Conservation (phyloP, 805 yeast genomes). For the Kazachstania viticola region DNA sequence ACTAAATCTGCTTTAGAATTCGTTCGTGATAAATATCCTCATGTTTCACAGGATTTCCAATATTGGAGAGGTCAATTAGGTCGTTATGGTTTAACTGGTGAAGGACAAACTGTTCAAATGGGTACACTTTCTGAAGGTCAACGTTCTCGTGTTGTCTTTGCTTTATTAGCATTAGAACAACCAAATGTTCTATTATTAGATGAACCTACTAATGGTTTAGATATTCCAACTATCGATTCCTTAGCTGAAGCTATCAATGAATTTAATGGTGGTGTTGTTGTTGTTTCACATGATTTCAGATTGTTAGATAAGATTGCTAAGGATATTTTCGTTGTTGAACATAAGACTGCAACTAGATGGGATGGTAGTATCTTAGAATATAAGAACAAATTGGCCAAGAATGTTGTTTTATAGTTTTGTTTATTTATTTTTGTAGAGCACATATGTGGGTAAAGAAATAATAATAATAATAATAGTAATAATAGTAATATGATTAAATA, state of each 20-base stretch:
- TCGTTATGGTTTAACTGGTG: constrained; percentile 97
- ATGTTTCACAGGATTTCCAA: constrained; percentile 93
- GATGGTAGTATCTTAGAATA: constrained; percentile 82
- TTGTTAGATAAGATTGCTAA: constrained; percentile 93
- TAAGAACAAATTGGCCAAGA: constrained; percentile 88
- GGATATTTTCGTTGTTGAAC: constrained; percentile 92
- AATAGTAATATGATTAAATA: neutral
- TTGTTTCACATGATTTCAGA: constrained; percentile 98
- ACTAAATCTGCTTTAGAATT: constrained; percentile 93
- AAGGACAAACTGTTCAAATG: constrained; percentile 97
- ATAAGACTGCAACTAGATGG: constrained; percentile 95
- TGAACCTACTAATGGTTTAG: constrained; percentile 99
- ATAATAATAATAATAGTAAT: neutral
- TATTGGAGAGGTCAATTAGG: constrained; percentile 98
- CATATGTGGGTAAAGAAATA: neutral
- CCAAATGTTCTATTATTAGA: constrained; percentile 92
- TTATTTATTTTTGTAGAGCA: too few species aligned
- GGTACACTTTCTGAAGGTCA: constrained; percentile 98
- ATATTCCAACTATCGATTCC: constrained; percentile 96
- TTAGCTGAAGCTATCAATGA: constrained; percentile 91
- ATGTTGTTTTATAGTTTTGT: constrained; percentile 68
- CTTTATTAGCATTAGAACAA: constrained; percentile 84
- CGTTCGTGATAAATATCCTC: constrained; percentile 86
- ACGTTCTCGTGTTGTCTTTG: constrained; percentile 97
- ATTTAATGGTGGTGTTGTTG: constrained; percentile 96